These are phyloP conservation scores for Nyssa sinensis DNA, from an alignment of 148 eudicot species.

Conservation along the genomic window DNA sequence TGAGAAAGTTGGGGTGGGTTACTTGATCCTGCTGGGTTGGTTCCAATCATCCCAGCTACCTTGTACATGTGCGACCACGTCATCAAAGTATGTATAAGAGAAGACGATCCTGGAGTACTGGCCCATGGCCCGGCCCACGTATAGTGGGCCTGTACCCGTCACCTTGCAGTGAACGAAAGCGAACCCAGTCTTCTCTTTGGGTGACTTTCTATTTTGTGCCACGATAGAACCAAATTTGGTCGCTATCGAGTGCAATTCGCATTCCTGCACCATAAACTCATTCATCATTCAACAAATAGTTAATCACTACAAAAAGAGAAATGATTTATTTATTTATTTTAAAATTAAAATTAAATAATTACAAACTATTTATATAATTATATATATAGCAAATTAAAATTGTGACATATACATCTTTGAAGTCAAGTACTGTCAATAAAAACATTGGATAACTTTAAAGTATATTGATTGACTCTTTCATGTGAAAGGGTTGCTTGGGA, in stretches of 20 bases:
- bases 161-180: slow-evolving; percentile 80
- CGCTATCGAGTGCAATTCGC: slow-evolving; percentile 91
- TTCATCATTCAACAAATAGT: neutral
- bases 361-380: too few relatives aligned
- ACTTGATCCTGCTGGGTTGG: slow-evolving; percentile 75
- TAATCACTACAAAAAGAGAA: too few relatives aligned
- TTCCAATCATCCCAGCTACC: slow-evolving; percentile 97
- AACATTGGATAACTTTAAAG: too few relatives aligned
- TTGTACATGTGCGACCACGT: slow-evolving; percentile 76
- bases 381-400: too few relatives aligned
- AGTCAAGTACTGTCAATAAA: too few relatives aligned
- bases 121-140: slow-evolving; percentile 97
- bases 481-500: too few relatives aligned
- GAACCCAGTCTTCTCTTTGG: slow-evolving; percentile 82
- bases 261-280: slow-evolving; percentile 44
- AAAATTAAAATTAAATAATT: too few relatives aligned
- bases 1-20: slow-evolving; percentile 10
- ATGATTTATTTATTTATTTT: too few relatives aligned
- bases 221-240: slow-evolving; percentile 88
- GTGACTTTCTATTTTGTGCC: slow-evolving; percentile 65
- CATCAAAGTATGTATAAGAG: slow-evolving; percentile 84
- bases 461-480: too few relatives aligned
- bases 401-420: too few relatives aligned
- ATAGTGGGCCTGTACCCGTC: slow-evolving; percentile 83
- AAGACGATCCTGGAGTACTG: slow-evolving; percentile 86